Base-by-base conservation (phyloP, 192 early-diverging fungal species). In the Backusella tuberculispora region DNA sequence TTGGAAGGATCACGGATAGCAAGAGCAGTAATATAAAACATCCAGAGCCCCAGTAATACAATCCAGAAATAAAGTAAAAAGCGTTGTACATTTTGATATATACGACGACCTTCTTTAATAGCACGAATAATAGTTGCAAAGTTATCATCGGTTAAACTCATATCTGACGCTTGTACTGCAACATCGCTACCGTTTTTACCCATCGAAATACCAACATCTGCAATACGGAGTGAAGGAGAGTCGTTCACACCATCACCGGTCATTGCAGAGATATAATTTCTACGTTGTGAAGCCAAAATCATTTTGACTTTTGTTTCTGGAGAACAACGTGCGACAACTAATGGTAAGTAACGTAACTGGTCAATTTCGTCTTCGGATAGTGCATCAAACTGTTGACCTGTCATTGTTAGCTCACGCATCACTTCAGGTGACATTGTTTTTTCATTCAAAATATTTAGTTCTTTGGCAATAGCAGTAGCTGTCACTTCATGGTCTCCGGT, bases 241-340 rank as follows among this genome's bases (percentile, higher is more conserved):
- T 77, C 76, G 24, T 94, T 94, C 65, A 92, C 91, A 75, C 92
- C 92, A 83, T 94, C 92, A 78, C 97, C 97, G 21, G 96, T 96
- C 95, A 96, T 96, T 38, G 92, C 94, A 69, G 91, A 90, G 71
- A 91, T 89, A 67, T 90, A 86, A 14, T 84, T 81, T 63, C 89
- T 85, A 46, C 88, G 83, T 76, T 97, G 94, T 63, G 96, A 85
- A 14, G 95, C 95, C 74, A 90, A 86, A 72, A 98, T 95, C 85
- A 98, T 97, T 80, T 98, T 97, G 73, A 97, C 90, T 82, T 98
- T 98, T 80, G 95, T 96, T 75, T 98, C 96, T 15, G 97, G 97
- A 72, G 76, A 77, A 83, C 95, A 95, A 65, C 96, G 88, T 0
- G 96, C 95, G 85, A 98, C 95, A 19, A 98, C 95, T 17, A 90